Evolutionary conservation across 1,139 yeast genomes (phyloP).

Genomic region (Zygoascus hellenicus): DNA sequence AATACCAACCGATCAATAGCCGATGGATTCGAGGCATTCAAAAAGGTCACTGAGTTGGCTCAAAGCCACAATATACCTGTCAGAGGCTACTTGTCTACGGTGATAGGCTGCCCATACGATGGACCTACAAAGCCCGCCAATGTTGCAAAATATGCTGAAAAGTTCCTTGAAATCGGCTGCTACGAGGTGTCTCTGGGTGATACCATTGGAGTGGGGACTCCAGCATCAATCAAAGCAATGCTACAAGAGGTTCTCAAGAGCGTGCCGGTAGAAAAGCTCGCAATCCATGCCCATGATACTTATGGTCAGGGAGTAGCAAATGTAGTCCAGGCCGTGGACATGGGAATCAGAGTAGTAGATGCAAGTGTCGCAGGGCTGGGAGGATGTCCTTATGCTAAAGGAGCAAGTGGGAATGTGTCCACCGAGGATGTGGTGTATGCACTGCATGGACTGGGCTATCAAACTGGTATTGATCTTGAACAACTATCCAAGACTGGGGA

Average conservation of each 20-base stretch:
- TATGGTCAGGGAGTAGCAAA: slow-evolving; percentile 37
- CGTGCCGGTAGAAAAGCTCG: slow-evolving; percentile 28
- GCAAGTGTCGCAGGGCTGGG: slow-evolving; percentile 35
- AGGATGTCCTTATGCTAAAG: slow-evolving; percentile 38
- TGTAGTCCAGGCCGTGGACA: slow-evolving; percentile 30
- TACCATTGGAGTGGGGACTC: slow-evolving; percentile 36
- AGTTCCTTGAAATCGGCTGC: slow-evolving; percentile 32
- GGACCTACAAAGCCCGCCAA: slow-evolving; percentile 32
- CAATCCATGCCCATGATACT: slow-evolving; percentile 37
- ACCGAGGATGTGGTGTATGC: slow-evolving; percentile 36
- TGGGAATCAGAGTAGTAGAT: slow-evolving; percentile 34
- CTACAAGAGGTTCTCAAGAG: slow-evolving; percentile 24
- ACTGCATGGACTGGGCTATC: slow-evolving; percentile 33
- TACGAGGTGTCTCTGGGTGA: slow-evolving; percentile 36
- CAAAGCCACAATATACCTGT: slow-evolving; percentile 24
- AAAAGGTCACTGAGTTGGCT: slow-evolving; percentile 28
- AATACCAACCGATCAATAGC: slow-evolving; percentile 33
- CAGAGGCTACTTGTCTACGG: slow-evolving; percentile 34
- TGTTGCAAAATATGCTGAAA: slow-evolving; percentile 29
- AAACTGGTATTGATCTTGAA: slow-evolving; percentile 32
- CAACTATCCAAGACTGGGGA: slow-evolving; percentile 29
- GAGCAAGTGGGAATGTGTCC: slow-evolving; percentile 36
- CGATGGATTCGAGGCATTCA: slow-evolving; percentile 28
- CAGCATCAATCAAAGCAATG: slow-evolving; percentile 27
- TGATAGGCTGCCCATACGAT: slow-evolving; percentile 35